Base-by-base conservation (phyloP, 2,329 filamentous ascomycete species). In the Exserohilum rostratum region DNA sequence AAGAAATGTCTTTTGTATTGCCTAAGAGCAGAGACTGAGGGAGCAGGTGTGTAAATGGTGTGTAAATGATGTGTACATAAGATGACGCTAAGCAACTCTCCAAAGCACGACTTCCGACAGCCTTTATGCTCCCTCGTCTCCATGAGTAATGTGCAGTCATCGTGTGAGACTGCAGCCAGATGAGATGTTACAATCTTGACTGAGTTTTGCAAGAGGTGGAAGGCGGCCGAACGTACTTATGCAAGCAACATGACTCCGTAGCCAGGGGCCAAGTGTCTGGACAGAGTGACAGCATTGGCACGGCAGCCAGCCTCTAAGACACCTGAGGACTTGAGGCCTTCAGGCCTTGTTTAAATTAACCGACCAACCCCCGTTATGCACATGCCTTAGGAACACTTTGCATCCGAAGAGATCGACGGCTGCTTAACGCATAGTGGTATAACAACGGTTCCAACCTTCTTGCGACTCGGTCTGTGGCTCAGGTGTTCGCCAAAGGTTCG, bases 371-470 rank as follows among this genome's bases (percentile, higher is more conserved):
- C 18, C 25, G 31, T 48, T 31, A 57, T 55, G 47, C 35, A 6
- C 33, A 37, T 52, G 53, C 53, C 60, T 59, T 15, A 63, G 58
- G 58, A 58, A 57, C 46, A 22, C 43, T 46, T 18, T 30, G 11
- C 42, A 57, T 60, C 58, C 62, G 61, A 58, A 34, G 25, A 5
- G 10, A 22, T 44, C 9, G 30, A 15, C 18, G 15, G 40, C 39
- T 20, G 12, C 61, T 56, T 62, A 62, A 44, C 44, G 57, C 57
- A 49, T 60, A 39, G 45, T 30, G 17, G 20, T 65, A 60, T 56
- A 12, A 50, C 20, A 43, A 18, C 22, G 22, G 22, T 25, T 25
- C 22, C 22, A 25, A 25, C 22, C 4, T 7, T n/a, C 30, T 29
- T 50, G 53, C 37, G 47, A 53, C 47, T 7, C 22, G 18, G 39